Base-by-base conservation (phyloP, 2,329 filamentous ascomycete genomes). In the Apiospora malaysiana region DNA sequence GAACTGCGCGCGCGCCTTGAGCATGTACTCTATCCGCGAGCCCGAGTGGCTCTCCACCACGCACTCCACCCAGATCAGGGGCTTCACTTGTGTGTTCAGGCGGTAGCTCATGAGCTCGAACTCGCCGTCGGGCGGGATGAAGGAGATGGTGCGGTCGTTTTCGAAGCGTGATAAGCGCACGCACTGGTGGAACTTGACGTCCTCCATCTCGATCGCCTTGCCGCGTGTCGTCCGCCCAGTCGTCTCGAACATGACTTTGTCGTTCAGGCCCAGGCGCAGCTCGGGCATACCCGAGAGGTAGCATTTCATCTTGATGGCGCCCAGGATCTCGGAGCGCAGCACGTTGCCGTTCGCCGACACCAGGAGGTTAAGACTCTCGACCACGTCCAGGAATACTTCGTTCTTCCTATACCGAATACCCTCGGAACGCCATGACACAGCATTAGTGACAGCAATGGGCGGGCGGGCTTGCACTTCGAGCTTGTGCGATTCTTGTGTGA, bases 61-160 rank as follows among this genome's bases (percentile, higher is more conserved):
- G 80, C 95, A 98, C 82, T 99, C 96, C 23, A 99, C 96, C 96
- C 96, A 99, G 78, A 99, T 98, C 73, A 99, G 85, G 10, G 96
- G 96, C 85, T 99, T 99, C 76, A 99, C 96, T 82, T 98, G 95
- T 23, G 96, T 99, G 84, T 99, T 99, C 76, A 99, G 86, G 5
- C 96, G 95, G 85, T 99, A 99, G 76, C 94, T 97, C 96, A 99
- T 99, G 77, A 99, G 90, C 85, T 99, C 96, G 80, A 99, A 99
- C 82, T 99, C 96, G 80, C 96, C 96, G 80, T 99, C 96, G 14
- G 96, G 96, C 1, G 96, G 96, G 76, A 99, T 98, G 82, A 99
- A 99, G 80, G 94, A 97, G 83, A 99, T 99, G 47, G 96, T 99
- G 72, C 96, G 89, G 85, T 99, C 96, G 83, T 98, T 99, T 83